Base-by-base conservation (phyloP, 495 filamentous ascomycete genomes). In the Talaromyces ruber region DNA sequence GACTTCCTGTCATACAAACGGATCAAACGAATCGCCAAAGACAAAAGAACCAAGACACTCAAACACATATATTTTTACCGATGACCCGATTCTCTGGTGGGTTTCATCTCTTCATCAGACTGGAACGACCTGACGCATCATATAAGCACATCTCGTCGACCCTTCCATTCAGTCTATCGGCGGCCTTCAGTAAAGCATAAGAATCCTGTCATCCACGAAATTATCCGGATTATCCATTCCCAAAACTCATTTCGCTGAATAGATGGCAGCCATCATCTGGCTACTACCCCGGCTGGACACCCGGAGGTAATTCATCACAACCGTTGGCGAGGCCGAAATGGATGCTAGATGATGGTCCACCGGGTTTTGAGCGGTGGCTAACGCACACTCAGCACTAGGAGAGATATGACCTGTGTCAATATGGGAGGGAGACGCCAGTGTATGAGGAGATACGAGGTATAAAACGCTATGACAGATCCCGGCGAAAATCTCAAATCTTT, bases 401-500 rank as follows among this genome's bases (percentile, higher is more conserved):
- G 12, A 64, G 64, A 18, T 62, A 61, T 6, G 63, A 65, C 55
- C 65, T 65, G 59, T 24, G 63, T 61, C 9, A 62, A 69, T 26
- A 22, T n/a, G 2, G 28, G 14, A 30, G 2, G 16, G 12, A 22
- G 16, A 8, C 34, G 11, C 28, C 8, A 11, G 18, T 58, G 29
- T 16, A 34, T 32, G 22, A 22, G 29, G 1, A 18, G 6, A 30
- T 28, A 58, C 0, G 63, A 65, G 50, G 71, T 71, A 37, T 81
- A 77, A 58, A 68, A 78, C 34, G 70, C 77, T 4, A 67, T 67
- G 9, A 62, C 63, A 2, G 78, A 81, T 57, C 77, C n/a, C 78
- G 0, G 64, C 79, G 0, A 78, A 76, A 65, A 68, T 81, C 37
- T 73, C 74, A 6, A 81, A 81, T 56, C 61, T 79, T 16, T 72